Conservation (phyloP, 192 early-diverging fungal genomes). For the Paraglomus brasilianum region DNA sequence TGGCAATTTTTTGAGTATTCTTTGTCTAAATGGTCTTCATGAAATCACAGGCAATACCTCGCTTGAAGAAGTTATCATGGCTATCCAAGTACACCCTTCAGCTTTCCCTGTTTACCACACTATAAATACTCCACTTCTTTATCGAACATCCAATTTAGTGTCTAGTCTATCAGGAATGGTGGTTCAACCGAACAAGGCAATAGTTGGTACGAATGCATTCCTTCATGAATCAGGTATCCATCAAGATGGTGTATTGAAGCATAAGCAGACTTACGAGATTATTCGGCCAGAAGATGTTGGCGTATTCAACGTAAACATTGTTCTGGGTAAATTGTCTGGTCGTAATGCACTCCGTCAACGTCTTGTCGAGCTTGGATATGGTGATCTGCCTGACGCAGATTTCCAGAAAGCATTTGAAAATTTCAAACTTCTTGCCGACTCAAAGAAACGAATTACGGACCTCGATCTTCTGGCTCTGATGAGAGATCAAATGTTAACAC, state of each 20-base stretch:
- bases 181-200: constrained; percentile 98
- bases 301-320: constrained; percentile 78
- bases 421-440: constrained; percentile 95
- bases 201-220: constrained; percentile 96
- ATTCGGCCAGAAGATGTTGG: constrained; percentile 92
- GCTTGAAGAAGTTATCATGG: constrained; percentile 95
- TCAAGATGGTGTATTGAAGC: constrained; percentile 97
- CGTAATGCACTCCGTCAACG: constrained; percentile 88
- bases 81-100: constrained; percentile 88
- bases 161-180: constrained; percentile 87
- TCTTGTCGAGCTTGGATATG: constrained; percentile 74
- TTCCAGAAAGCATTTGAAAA: constrained; percentile 81
- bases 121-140: constrained; percentile 87
- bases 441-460: constrained; percentile 85
- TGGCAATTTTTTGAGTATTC: constrained; percentile 25
- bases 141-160: constrained; percentile 86
- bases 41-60: constrained; percentile 81
- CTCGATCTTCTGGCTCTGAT: constrained; percentile 86
- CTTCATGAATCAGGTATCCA: constrained; percentile 98
- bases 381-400: constrained; percentile 53
- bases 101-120: constrained; percentile 87
- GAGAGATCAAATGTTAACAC: constrained; percentile 61
- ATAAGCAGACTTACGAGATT: constrained; percentile 96
- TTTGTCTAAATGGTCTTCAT: neutral
- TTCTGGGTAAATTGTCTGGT: constrained; percentile 96